Conservation (phyloP, 2,329 filamentous ascomycete species). For the Penicillium sp. region DNA sequence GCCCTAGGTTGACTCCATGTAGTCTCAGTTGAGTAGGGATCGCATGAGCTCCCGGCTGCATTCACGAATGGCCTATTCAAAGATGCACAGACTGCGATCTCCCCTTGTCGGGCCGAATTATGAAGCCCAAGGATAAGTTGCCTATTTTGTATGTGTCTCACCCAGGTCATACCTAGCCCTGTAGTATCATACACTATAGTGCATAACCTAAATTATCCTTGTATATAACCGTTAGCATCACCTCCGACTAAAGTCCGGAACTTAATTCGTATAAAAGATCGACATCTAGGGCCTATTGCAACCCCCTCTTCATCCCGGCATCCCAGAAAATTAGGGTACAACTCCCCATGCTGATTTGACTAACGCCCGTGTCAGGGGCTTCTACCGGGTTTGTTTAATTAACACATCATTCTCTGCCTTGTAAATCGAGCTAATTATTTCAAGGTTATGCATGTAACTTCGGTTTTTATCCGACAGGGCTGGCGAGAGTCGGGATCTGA, state of each 20-base stretch:
- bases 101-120: neutral
- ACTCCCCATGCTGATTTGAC: slow-evolving; percentile 1
- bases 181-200: neutral
- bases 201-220: neutral
- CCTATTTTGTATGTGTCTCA: too few species aligned
- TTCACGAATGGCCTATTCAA: neutral
- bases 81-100: neutral
- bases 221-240: neutral
- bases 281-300: neutral
- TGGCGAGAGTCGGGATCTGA: neutral
- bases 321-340: slow-evolving; percentile 9
- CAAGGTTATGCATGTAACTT: neutral
- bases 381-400: neutral
- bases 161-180: too few species aligned
- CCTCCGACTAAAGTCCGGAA: neutral
- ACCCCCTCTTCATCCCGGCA: neutral
- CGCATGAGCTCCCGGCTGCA: neutral
- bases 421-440: neutral
- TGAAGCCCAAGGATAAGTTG: neutral
- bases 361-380: neutral
- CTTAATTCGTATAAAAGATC: slow-evolving; percentile 2
- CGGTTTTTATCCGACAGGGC: neutral
- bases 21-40: neutral
- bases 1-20: neutral
- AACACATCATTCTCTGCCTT: neutral